A percentile compares a stretch with the other conserved stretches of the same genome.
These are phyloP conservation scores for Hyaloscypha hepaticicola DNA, from an alignment of 495 filamentous ascomycete genomes.

Conservation along the genomic window DNA sequence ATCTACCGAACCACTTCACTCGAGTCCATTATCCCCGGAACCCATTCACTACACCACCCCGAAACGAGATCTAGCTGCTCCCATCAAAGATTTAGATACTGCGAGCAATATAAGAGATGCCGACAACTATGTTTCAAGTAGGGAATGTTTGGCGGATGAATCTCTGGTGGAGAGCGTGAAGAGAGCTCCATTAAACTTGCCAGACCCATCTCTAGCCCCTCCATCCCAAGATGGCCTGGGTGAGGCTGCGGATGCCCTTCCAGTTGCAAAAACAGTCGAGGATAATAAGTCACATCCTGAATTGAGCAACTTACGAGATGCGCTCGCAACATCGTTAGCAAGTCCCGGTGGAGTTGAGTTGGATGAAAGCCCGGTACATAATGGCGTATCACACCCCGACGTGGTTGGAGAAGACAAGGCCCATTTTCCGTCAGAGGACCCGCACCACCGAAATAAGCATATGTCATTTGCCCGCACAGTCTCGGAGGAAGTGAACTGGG, in stretches of 20 bases:
- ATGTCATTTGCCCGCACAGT: conserved; percentile 54
- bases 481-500: conserved; percentile 51
- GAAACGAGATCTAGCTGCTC: conserved; percentile 9
- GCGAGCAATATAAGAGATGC: neutral
- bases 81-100: neutral
- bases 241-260: neutral
- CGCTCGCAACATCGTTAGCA: conserved; percentile 20
- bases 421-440: conserved; percentile 29
- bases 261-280: neutral
- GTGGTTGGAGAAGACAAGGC: conserved; percentile 21
- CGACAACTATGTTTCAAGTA: neutral
- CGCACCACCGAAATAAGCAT: conserved; percentile 42
- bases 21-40: conserved; percentile 13
- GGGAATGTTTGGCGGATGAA: neutral
- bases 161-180: neutral
- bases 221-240: neutral
- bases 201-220: neutral
- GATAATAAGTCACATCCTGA: conserved; percentile 38
- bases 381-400: conserved; percentile 29
- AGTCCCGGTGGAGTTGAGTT: conserved; percentile 30
- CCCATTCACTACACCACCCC: conserved; percentile 12
- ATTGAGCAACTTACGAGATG: conserved; percentile 13
- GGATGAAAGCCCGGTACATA: conserved; percentile 31
- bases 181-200: neutral
- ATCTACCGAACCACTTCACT: conserved; percentile 15